Base-by-base conservation (phyloP, 2,329 filamentous ascomycete species). In the Alternaria triticimaculans region DNA sequence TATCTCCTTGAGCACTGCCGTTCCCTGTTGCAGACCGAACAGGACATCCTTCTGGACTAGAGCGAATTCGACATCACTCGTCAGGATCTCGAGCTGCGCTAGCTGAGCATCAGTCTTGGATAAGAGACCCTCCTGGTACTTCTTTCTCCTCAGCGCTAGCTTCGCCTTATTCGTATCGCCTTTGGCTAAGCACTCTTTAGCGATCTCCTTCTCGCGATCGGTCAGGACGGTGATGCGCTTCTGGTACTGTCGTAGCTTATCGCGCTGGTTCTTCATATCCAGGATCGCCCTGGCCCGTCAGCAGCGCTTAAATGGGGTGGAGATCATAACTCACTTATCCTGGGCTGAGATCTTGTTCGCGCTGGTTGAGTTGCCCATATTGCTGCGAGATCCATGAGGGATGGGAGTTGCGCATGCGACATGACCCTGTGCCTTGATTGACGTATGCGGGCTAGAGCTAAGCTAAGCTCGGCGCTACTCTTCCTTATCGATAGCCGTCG, bases 161-260 rank as follows among this genome's bases (percentile, higher is more conserved):
- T 97, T 87, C 1, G 96, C 96, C 67, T 90, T 89, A 71, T 87
- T 84, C 81, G 93, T 94, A 82, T 97, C 92, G 74, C 92, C 90
- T 64, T 88, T 87, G 18, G 89, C 89, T 20, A 98, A 87, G 82
- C 96, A 94, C 83, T 93, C 87, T 70, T 88, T 89, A 21, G 96
- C 95, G 62, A 97, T 91, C 49, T 90, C 91, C 53, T 92, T 97
- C 83, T 99, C 95, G 69, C 91, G 91, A 77, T 90, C 88, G 7
- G 95, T 97, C 41, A 99, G 88, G 55, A 92, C 86, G 37, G 90
- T 91, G 77, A 99, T 96, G 75, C 92, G 92, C 76, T 92, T 91
- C 82, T 97, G 95, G 84, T 98, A 98, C 80, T 97, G 94, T 76
- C 96, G 94, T 4, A 99, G 90, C 81, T 94, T 96, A 85, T 99